A percentile compares a stretch with the other conserved stretches of the same genome.
Evolutionary conservation across 805 yeast species (phyloP).

Genomic region (Ogataea dorogensis): DNA sequence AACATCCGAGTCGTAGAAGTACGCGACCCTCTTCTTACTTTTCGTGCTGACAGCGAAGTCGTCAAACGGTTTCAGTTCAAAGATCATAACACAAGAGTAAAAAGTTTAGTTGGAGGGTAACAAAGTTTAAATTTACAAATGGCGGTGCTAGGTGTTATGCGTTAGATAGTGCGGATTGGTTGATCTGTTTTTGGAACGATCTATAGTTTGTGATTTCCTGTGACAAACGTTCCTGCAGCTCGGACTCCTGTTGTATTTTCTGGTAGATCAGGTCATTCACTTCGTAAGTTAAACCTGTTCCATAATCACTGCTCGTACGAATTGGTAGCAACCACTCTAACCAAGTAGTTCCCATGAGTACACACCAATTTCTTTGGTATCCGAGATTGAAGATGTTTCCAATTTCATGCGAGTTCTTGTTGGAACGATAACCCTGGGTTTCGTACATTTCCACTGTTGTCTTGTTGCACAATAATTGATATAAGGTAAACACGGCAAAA

Average conservation of each 20-base stretch:
- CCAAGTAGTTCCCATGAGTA: conserved; percentile 70
- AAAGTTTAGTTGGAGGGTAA: conserved; percentile 8
- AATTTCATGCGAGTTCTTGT: conserved; percentile 38
- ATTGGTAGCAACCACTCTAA: conserved; percentile 72
- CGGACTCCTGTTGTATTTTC: conserved; percentile 39
- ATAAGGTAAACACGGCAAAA: conserved; percentile 58
- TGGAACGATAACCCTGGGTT: conserved; percentile 44
- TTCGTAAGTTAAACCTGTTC: conserved; percentile 53
- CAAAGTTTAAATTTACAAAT: background rate
- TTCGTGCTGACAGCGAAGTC: conserved; percentile 55
- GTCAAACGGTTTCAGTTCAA: conserved; percentile 59
- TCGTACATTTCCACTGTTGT: conserved; percentile 84
- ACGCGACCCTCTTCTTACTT: conserved; percentile 63
- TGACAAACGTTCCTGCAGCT: conserved; percentile 45
- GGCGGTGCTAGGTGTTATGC: conserved; percentile 6
- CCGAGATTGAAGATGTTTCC: conserved; percentile 84
- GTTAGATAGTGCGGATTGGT: conserved; percentile 18
- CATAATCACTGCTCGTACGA: conserved; percentile 19
- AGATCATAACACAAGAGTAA: conserved; percentile 36
- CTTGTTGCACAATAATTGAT: conserved; percentile 57
- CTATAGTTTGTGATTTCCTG: conserved; percentile 37
- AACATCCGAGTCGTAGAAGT: conserved; percentile 86
- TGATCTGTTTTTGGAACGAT: conserved; percentile 22
- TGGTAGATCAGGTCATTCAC: conserved; percentile 43
- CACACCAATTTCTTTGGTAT: conserved; percentile 53